These are phyloP conservation scores for Metarhizium album DNA, from an alignment of 2,329 filamentous ascomycete genomes.

Conservation along the genomic window DNA sequence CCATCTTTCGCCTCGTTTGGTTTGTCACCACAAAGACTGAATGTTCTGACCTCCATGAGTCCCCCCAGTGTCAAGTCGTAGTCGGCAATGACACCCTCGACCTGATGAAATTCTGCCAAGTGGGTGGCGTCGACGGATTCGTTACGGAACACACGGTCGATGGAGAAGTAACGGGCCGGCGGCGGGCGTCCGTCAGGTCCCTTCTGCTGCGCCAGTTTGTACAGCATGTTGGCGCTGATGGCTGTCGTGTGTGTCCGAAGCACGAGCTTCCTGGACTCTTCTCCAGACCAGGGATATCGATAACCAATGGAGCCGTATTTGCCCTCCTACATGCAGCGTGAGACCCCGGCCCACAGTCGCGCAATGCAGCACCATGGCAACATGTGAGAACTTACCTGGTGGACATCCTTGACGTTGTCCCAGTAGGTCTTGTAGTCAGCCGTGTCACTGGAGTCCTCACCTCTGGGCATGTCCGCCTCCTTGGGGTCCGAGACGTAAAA, in stretches of 20 bases:
- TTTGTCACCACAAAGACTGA: too few relatives aligned
- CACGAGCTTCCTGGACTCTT: conserved; percentile 75
- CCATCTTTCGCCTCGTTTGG: too few relatives aligned
- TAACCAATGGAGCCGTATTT: conserved; percentile 95
- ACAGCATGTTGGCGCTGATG: conserved; percentile 80
- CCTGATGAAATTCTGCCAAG: conserved; percentile 95
- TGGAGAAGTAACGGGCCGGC: conserved; percentile 90
- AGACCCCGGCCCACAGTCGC: background rate
- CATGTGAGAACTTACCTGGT: conserved; percentile 38
- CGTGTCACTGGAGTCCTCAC: conserved; percentile 35
- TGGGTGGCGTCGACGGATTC: conserved; percentile 96
- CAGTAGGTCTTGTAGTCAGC: conserved; percentile 76
- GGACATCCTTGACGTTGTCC: conserved; percentile 76
- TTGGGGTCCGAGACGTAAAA: conserved; percentile 94
- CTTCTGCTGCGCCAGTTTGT: conserved; percentile 75
- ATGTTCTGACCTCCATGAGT: conserved; percentile 50
- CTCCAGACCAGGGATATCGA: conserved; percentile 83
- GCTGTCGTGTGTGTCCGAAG: conserved; percentile 95
- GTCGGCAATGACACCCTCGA: conserved; percentile 96
- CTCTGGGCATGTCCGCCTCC: conserved; percentile 53
- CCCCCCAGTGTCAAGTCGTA: conserved; percentile 87
- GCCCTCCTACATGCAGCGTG: conserved; percentile 39
- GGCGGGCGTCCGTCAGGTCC: conserved; percentile 56
- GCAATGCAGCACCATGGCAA: background rate
- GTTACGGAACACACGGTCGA: conserved; percentile 96